Percentiles rank a stretch among this genome's conserved stretches.
phyloP scores from a whole-genome alignment of 331 rosid species.

The Acacia concinna region DNA sequence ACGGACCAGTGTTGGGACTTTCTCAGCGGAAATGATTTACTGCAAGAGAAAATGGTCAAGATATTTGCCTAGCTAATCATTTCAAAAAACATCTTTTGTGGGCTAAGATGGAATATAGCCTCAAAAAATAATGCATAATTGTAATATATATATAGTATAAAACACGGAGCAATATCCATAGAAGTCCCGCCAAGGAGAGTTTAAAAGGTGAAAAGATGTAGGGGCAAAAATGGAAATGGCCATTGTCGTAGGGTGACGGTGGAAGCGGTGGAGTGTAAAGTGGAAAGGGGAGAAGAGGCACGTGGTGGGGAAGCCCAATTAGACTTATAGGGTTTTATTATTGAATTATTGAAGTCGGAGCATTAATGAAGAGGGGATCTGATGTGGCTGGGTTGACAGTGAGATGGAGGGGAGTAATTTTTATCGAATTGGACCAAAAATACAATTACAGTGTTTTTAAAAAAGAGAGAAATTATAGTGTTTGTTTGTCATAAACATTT shows the following conservation, averaged over 20 bases:
- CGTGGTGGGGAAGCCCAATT: slow-evolving; percentile 4
- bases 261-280: background rate
- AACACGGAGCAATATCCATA: no score
- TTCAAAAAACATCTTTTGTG: background rate
- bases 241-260: background rate
- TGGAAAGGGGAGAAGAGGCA: background rate
- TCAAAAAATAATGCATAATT: no score
- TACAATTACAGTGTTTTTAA: no score
- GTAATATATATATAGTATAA: no score
- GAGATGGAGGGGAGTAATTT: background rate
- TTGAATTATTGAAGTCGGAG: background rate
- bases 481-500: background rate
- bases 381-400: background rate
- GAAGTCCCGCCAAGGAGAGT: background rate
- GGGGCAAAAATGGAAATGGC: background rate
- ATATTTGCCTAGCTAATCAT: background rate
- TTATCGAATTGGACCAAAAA: background rate
- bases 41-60: background rate
- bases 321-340: background rate
- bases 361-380: background rate
- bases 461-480: no score
- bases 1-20: background rate
- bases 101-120: background rate
- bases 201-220: background rate
- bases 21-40: background rate